Percentiles rank a stretch among this genome's conserved stretches.
phyloP scores from a whole-genome alignment of 768 basidiomycete species.

The Rubroboletus pulcherrimus region DNA sequence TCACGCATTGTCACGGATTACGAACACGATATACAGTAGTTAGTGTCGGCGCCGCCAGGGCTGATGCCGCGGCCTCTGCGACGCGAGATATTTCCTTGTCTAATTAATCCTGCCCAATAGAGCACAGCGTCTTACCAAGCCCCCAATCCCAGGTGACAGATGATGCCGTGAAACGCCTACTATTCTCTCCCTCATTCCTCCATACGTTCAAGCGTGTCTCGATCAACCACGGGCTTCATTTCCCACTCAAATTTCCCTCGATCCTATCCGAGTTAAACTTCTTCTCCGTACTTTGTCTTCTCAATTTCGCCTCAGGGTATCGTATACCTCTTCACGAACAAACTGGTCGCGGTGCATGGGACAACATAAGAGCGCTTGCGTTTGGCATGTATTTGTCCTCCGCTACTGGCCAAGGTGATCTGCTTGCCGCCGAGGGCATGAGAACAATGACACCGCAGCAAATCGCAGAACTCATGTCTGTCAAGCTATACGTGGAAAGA shows the following conservation, averaged over 20 bases:
- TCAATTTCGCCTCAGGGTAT: constrained; percentile 85
- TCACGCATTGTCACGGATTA: neutral
- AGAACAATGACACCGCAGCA: constrained; percentile 45
- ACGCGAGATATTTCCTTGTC: neutral
- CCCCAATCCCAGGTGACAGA: constrained; percentile 46
- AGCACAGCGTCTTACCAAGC: constrained; percentile 9
- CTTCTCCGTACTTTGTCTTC: constrained; percentile 68
- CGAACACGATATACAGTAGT: neutral
- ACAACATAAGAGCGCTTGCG: constrained; percentile 71
- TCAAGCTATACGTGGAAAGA: constrained; percentile 65
- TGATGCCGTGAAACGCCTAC: constrained; percentile 54
- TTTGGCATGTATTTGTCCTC: constrained; percentile 72
- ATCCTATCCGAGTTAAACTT: constrained; percentile 75
- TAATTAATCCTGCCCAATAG: neutral
- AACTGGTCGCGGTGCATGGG: constrained; percentile 79
- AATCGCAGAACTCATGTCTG: constrained; percentile 71
- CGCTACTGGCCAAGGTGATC: constrained; percentile 47
- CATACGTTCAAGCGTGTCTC: constrained; percentile 61
- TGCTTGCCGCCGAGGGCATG: constrained; percentile 69
- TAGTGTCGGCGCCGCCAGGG: neutral
- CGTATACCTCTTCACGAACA: constrained; percentile 66
- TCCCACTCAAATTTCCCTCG: constrained; percentile 79
- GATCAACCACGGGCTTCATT: constrained; percentile 59
- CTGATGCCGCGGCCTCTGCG: neutral
- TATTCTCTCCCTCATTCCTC: constrained; percentile 62